Percentiles rank a stretch among this genome's conserved stretches.
These are phyloP conservation scores for Suillus discolor DNA, from an alignment of 768 basidiomycete genomes.

Conservation along the genomic window DNA sequence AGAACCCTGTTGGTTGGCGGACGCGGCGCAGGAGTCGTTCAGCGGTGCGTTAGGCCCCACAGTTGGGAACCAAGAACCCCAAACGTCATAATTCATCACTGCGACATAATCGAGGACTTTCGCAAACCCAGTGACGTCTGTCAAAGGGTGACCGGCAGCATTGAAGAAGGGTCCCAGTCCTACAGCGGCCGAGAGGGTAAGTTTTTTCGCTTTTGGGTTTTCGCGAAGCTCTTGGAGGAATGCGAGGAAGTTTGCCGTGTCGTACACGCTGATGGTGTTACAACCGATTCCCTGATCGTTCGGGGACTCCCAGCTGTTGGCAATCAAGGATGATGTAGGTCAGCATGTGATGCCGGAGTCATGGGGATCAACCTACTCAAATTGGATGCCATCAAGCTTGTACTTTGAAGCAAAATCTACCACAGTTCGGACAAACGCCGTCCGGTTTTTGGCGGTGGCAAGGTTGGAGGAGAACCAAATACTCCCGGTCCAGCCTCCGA, in stretches of 20 bases:
- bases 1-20: constrained; percentile 65
- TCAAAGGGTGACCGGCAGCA: constrained; percentile 57
- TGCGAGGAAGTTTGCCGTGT: constrained; percentile 75
- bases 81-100: constrained; percentile 70
- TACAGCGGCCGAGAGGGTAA: constrained; percentile 74
- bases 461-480: constrained; percentile 64
- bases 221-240: constrained; percentile 73
- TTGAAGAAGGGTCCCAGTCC: constrained; percentile 67
- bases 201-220: constrained; percentile 48
- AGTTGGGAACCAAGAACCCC: constrained; percentile 51
- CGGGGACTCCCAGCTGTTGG: constrained; percentile 84
- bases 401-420: constrained; percentile 50
- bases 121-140: constrained; percentile 73
- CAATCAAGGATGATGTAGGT: constrained; percentile 15
- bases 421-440: constrained; percentile 65
- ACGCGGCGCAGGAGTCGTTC: constrained; percentile 69
- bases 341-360: background rate
- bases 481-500: constrained; percentile 76
- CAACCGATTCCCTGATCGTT: constrained; percentile 65
- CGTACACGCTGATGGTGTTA: constrained; percentile 57
- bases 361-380: constrained; percentile 24
- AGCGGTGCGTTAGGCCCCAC: constrained; percentile 84
- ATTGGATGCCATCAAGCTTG: constrained; percentile 55
- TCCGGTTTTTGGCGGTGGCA: constrained; percentile 56
- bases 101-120: constrained; percentile 65